Conservation (phyloP, 495 filamentous ascomycete genomes). For the Amniculicola lignicola region DNA sequence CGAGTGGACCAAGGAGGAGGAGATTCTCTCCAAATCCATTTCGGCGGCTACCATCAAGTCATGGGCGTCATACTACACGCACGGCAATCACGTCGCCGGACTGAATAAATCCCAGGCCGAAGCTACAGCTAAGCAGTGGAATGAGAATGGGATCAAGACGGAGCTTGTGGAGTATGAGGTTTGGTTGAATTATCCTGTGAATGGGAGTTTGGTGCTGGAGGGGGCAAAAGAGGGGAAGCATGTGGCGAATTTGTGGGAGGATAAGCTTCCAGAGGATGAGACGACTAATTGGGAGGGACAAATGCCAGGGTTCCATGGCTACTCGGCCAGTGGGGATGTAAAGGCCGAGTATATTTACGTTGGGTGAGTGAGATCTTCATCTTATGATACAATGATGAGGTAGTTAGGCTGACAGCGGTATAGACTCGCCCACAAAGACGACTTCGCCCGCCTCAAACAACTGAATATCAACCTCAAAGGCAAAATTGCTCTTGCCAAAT, state of each 20-base stretch:
- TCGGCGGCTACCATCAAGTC: background rate
- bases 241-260: background rate
- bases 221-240: background rate
- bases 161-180: background rate
- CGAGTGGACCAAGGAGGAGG: background rate
- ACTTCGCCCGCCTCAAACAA: constrained; percentile 29
- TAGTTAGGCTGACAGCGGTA: background rate
- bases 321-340: constrained; percentile 31
- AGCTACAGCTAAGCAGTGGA: background rate
- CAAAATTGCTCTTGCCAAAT: constrained; percentile 35
- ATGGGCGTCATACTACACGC: constrained; percentile 9
- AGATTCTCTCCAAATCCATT: background rate
- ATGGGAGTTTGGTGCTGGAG: background rate
- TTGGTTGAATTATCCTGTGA: background rate
- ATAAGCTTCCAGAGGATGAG: background rate
- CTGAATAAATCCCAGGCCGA: constrained; percentile 4
- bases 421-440: constrained; percentile 26
- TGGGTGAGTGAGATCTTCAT: background rate
- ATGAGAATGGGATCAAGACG: background rate
- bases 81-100: constrained; percentile 8
- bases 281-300: constrained; percentile 6
- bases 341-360: constrained; percentile 35
- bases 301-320: constrained; percentile 35
- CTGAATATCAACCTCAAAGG: constrained; percentile 32
- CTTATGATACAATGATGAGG: background rate